Conservation (phyloP, 345 rosid species). For the Eucalyptus shirleyi region DNA sequence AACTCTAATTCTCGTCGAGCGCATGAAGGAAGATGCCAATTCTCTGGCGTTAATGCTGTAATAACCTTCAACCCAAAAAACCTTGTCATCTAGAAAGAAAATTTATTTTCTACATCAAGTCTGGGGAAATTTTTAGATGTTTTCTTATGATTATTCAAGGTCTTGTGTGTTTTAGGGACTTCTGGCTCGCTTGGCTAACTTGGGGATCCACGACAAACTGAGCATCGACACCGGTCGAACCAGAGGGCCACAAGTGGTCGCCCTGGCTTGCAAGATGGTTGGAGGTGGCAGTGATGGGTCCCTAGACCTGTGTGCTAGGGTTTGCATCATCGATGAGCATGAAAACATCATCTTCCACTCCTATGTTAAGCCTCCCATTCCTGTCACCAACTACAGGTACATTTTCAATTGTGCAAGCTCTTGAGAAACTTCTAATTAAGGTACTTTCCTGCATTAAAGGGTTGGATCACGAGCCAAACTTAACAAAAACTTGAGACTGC, state of each 20-base stretch:
- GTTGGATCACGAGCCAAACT: not conserved
- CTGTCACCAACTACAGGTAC: conserved; percentile 71
- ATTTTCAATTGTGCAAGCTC: not conserved
- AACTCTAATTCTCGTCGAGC: conserved; percentile 43
- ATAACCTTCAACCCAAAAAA: not conserved
- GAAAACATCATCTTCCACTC: conserved; percentile 70
- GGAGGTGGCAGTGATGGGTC: conserved; percentile 96
- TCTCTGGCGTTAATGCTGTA: conserved; percentile 26
- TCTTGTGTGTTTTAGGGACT: conserved; percentile 23
- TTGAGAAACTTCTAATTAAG: not conserved
- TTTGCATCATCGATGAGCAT: conserved; percentile 64
- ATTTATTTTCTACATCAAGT: not conserved
- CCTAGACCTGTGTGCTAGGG: conserved; percentile 65
- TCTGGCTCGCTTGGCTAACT: conserved; percentile 38
- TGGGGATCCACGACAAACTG: conserved; percentile 52
- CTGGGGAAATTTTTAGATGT: not conserved
- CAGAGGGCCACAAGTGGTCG: conserved; percentile 48
- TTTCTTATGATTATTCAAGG: not conserved
- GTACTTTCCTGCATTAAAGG: not conserved
- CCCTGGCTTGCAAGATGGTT: conserved; percentile 86
- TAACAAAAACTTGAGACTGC: not conserved
- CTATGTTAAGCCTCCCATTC: conserved; percentile 62
- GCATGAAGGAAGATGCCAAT: conserved; percentile 80
- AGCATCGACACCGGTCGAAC: conserved; percentile 23
- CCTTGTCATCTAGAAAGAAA: not conserved